A percentile compares a stretch with the other conserved stretches of the same genome.
phyloP scores from a whole-genome alignment of 805 yeast species.

The Clavispora carvajalis region DNA sequence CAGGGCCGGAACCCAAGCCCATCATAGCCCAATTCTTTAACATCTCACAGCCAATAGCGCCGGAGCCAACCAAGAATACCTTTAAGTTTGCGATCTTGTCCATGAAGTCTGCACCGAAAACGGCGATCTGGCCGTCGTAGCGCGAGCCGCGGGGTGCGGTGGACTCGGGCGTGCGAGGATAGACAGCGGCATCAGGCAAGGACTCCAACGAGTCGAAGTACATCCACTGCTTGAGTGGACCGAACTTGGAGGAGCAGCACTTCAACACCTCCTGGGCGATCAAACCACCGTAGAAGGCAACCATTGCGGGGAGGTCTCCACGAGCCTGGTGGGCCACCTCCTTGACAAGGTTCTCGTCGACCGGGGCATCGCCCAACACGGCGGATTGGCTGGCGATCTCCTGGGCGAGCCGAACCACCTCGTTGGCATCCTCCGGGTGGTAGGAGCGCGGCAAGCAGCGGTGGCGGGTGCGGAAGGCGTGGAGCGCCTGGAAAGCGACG shows the following conservation, averaged over 20 bases:
- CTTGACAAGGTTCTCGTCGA: slow-evolving; percentile 61
- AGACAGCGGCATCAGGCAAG: slow-evolving; percentile 57
- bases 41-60: slow-evolving; percentile 99
- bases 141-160: slow-evolving; percentile 75
- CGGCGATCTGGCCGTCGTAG: slow-evolving; percentile 94
- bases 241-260: slow-evolving; percentile 91
- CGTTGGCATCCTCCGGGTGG: slow-evolving; percentile 67
- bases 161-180: slow-evolving; percentile 61
- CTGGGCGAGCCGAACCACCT: slow-evolving; percentile 54
- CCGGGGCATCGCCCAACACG: slow-evolving; percentile 49
- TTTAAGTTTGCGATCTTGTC: slow-evolving; percentile 67
- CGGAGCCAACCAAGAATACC: slow-evolving; percentile 91
- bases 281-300: slow-evolving; percentile 88
- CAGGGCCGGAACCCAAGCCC: slow-evolving; percentile 90
- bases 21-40: slow-evolving; percentile 96
- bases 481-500: slow-evolving; percentile 85
- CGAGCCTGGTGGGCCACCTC: slow-evolving; percentile 80
- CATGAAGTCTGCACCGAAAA: slow-evolving; percentile 78
- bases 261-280: slow-evolving; percentile 96
- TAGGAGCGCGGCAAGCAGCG: slow-evolving; percentile 74
- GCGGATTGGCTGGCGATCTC: slow-evolving; percentile 51
- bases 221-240: slow-evolving; percentile 87
- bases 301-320: slow-evolving; percentile 88
- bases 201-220: slow-evolving; percentile 94
- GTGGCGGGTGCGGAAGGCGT: slow-evolving; percentile 62